phyloP scores from a whole-genome alignment of 306 rosid genomes.

The Malus domestica region DNA sequence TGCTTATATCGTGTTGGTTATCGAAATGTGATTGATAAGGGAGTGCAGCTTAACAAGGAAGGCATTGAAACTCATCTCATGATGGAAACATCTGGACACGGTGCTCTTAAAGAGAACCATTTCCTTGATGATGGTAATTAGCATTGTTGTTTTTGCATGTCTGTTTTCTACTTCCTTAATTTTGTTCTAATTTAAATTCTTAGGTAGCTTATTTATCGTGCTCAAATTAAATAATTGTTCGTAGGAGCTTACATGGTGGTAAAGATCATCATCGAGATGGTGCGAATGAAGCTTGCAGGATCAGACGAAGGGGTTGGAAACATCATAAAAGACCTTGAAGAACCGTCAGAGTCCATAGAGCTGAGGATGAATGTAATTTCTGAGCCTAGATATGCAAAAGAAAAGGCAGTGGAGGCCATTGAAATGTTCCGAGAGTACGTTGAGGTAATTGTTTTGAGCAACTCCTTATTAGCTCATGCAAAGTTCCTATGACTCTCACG shows the following conservation, averaged over 20 bases:
- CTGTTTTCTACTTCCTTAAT: slow-evolving; percentile 1
- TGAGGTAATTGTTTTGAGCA: slow-evolving; percentile 32
- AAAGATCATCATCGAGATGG: slow-evolving; percentile 83
- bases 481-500: no score
- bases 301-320: slow-evolving; percentile 74
- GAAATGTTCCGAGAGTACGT: slow-evolving; percentile 57
- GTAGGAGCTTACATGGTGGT: slow-evolving; percentile 85
- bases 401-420: slow-evolving; percentile 53
- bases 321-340: slow-evolving; percentile 74
- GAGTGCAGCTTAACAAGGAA: slow-evolving; percentile 53
- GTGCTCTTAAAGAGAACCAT: slow-evolving; percentile 84
- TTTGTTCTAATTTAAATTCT: neutral
- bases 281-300: slow-evolving; percentile 73
- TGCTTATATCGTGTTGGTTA: slow-evolving; percentile 83
- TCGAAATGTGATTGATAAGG: slow-evolving; percentile 80
- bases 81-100: slow-evolving; percentile 96
- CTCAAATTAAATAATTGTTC: neutral
- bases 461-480: no score
- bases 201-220: neutral
- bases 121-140: slow-evolving; percentile 80
- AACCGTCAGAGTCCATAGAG: slow-evolving; percentile 59
- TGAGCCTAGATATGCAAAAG: slow-evolving; percentile 63
- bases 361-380: slow-evolving; percentile 65
- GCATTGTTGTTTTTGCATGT: neutral
- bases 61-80: slow-evolving; percentile 74